A percentile compares a stretch with the other conserved stretches of the same genome.
phyloP scores from a whole-genome alignment of 164 flowering plant genomes.

The Paratinospora sagittata region DNA sequence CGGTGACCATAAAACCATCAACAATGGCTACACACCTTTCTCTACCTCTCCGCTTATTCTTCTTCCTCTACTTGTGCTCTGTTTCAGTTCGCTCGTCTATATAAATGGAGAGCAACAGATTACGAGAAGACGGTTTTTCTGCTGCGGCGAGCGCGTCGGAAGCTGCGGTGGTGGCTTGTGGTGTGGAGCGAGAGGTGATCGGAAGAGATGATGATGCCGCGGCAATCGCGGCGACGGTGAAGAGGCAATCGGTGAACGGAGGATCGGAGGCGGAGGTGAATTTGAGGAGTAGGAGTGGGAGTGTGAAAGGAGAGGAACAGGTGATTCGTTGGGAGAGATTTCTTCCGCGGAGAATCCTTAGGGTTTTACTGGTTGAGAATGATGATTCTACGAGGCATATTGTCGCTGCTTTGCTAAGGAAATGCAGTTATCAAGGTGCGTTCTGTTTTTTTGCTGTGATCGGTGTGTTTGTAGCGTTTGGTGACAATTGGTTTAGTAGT shows the following conservation, averaged over 20 bases:
- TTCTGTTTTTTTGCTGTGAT: not conserved
- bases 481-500: too few species aligned
- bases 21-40: not conserved
- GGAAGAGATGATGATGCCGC: not conserved
- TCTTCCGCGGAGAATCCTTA: conserved; percentile 49
- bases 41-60: not conserved
- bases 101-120: conserved; percentile 8
- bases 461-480: not conserved
- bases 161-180: not conserved
- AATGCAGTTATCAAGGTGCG: conserved; percentile 71
- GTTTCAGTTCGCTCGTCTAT: not conserved
- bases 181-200: not conserved
- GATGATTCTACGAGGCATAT: conserved; percentile 77
- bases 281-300: conserved; percentile 1
- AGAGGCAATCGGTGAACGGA: conserved; percentile 4
- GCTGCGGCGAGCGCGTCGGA: not conserved
- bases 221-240: not conserved
- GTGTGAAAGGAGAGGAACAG: conserved; percentile 14
- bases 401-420: conserved; percentile 64
- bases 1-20: conserved; percentile 9
- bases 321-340: conserved; percentile 62
- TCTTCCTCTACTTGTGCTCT: not conserved
- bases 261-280: conserved; percentile 3
- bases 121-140: not conserved
- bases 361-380: conserved; percentile 65